A percentile compares a stretch with the other conserved stretches of the same genome.
phyloP scores from a whole-genome alignment of 2,329 filamentous ascomycete species.

The Talaromyces sp. region DNA sequence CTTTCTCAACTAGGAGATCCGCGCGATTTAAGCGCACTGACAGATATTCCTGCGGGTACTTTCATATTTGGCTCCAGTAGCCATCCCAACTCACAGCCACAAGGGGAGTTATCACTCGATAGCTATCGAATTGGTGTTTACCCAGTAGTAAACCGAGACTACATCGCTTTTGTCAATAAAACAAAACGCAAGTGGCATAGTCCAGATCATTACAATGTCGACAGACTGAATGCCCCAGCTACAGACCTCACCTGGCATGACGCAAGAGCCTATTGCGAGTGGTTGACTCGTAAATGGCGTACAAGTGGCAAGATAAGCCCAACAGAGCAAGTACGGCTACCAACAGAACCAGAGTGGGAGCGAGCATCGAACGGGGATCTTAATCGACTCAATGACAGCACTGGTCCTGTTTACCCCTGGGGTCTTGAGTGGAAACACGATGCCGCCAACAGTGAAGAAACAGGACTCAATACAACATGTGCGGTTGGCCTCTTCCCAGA shows the following conservation, averaged over 20 bases:
- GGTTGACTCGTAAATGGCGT: not conserved
- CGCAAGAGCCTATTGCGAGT: not conserved
- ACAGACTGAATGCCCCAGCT: not conserved
- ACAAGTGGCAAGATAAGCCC: not conserved
- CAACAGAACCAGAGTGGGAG: not conserved
- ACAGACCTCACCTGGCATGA: not conserved
- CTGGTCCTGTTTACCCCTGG: not conserved
- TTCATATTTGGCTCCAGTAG: no score
- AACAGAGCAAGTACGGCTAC: not conserved
- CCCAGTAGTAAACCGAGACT: not conserved
- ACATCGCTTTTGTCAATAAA: not conserved
- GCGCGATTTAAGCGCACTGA: no score
- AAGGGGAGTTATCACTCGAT: no score
- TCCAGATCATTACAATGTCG: not conserved
- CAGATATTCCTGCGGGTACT: no score
- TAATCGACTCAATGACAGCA: not conserved
- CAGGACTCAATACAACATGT: not conserved
- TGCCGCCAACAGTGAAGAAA: not conserved
- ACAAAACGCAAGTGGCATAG: not conserved
- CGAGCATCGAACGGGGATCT: not conserved
- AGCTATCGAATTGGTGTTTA: no score
- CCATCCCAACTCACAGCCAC: no score
- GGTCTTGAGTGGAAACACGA: not conserved
- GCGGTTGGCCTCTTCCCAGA: not conserved
- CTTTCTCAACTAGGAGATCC: no score